Conservation (phyloP, 306 rosid species). For the Alnus rubra region DNA sequence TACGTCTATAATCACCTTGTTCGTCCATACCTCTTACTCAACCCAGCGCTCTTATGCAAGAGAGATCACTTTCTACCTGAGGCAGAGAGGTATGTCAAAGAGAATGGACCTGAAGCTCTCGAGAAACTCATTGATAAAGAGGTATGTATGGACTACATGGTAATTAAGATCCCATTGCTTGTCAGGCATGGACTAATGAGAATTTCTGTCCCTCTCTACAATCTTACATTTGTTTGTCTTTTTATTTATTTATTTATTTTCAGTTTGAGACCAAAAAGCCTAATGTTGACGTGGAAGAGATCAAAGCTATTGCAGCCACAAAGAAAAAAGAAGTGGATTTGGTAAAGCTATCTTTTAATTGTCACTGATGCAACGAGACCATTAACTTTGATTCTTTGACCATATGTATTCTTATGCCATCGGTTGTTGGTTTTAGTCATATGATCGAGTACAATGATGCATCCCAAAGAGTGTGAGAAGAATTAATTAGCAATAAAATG, state of each 20-base stretch:
- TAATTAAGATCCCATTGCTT: too few species aligned
- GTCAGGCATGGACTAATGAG: too few species aligned
- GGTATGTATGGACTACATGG: constrained; percentile 39
- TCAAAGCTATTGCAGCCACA: constrained; percentile 17
- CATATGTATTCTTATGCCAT: background rate
- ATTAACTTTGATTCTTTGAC: background rate
- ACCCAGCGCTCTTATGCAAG: constrained; percentile 13
- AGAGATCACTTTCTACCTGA: constrained; percentile 38
- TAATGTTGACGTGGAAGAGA: constrained; percentile 18
- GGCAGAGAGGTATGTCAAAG: constrained; percentile 43
- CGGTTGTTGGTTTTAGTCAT: background rate
- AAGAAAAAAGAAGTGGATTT: constrained; percentile 25
- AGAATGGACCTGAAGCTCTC: constrained; percentile 52
- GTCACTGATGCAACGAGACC: background rate
- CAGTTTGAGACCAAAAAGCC: constrained; percentile 14
- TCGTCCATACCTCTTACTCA: constrained; percentile 22
- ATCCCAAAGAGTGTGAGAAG: background rate
- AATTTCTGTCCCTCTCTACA: background rate
- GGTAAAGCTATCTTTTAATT: constrained; percentile 21
- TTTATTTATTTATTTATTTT: background rate
- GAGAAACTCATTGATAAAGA: constrained; percentile 46
- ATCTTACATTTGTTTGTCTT: background rate
- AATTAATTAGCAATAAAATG: background rate
- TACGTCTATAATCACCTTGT: constrained; percentile 40
- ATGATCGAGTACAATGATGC: background rate